Evolutionary conservation across 108 stramenopile genomes (phyloP), one percentile per base, ranked within the genome.

Genomic region (Pseudonitzschia delicatissima): DNA sequence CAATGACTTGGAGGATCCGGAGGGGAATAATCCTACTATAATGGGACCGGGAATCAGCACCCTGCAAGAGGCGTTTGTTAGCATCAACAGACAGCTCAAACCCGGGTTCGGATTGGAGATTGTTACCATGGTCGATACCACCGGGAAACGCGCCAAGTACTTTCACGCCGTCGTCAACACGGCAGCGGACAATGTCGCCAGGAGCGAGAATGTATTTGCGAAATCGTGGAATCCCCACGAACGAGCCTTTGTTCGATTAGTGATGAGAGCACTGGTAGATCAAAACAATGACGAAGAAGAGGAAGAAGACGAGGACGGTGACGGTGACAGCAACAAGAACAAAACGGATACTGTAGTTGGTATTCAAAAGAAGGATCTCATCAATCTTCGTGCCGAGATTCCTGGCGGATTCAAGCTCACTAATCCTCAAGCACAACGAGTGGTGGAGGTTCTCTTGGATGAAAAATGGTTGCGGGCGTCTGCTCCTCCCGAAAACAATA

Each of bases 81-180:
- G 67, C 39, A 87, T 90, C 76, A 90, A 90, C 63, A 67, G 55
- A 18, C 76, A 73, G 20, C 76, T 90, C 21, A 65, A 68, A 36
- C 48, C 77, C 1, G 84, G 67, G 9, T 87, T 90, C 67, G 80
- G 84, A 18, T 62, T 87, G 52, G 88, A 90, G 59, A 80, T 90
- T 66, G 73, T 71, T n/a, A 87, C 86, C 27, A 77, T 85, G 40
- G 71, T 64, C 25, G 73, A 67, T 55, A 53, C 33, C n/a, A 34
- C 21, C 40, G 47, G n/a, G 27, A 34, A 35, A 8, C 33, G 49
- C 45, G 63, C 40, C 21, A 66, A 59, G 15, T 79, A 77, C 63
- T 87, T 84, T 40, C 86, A 86, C 64, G 75, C 85, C 15, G 51
- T 89, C 32, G 74, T 82, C 45, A 85, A 85, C 47, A 73, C 74